Conservation (phyloP, 257 asterid genomes). For the Scutellaria barbata region DNA sequence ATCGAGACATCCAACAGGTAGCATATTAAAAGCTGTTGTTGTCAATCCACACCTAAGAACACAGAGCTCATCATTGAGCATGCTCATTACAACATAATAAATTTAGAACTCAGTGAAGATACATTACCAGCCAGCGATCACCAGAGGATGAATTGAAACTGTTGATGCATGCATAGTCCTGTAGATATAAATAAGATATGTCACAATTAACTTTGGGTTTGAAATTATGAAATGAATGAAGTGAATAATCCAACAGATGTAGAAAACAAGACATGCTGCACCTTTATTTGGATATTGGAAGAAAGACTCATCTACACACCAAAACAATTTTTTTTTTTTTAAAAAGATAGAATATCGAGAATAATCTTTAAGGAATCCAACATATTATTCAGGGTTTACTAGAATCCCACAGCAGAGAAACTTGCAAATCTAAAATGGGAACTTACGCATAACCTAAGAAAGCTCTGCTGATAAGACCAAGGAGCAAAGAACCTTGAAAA, state of each 20-base stretch:
- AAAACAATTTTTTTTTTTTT: background rate
- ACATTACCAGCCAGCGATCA: constrained; percentile 93
- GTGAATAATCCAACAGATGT: background rate
- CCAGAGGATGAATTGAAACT: constrained; percentile 86
- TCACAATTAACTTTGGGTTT: constrained; percentile 17
- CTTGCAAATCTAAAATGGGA: constrained; percentile 19
- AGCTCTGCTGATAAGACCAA: constrained; percentile 90
- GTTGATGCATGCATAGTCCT: constrained; percentile 85
- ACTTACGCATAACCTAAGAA: constrained; percentile 85
- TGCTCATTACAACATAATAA: constrained; percentile 6
- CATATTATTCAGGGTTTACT: too few species aligned
- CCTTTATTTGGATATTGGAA: background rate
- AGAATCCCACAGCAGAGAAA: constrained; percentile 13
- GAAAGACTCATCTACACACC: background rate
- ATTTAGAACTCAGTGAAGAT: constrained; percentile 26
- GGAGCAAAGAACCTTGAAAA: constrained; percentile 96
- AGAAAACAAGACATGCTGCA: constrained; percentile 11
- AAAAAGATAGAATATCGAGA: background rate
- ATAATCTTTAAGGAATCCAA: constrained; percentile 7
- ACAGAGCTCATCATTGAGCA: constrained; percentile 27
- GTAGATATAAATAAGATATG: constrained; percentile 32
- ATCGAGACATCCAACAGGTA: constrained; percentile 94
- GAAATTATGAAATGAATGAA: background rate
- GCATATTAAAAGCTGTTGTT: constrained; percentile 88
- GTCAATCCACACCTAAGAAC: constrained; percentile 88